These are phyloP conservation scores for Phialophora tarda DNA, from an alignment of 2,329 filamentous ascomycete species.

Conservation along the genomic window DNA sequence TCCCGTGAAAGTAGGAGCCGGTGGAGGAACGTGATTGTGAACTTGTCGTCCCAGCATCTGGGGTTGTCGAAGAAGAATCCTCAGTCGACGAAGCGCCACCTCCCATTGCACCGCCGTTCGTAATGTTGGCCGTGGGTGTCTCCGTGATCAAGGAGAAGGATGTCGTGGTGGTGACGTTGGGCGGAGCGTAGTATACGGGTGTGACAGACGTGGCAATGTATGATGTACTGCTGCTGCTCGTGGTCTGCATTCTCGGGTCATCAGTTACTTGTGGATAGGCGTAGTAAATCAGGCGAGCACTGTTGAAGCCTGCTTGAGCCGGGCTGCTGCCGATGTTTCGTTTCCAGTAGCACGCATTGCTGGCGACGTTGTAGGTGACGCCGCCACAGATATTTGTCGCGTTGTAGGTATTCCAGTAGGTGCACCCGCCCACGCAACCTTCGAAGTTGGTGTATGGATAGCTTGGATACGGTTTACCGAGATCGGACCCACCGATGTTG, in stretches of 20 bases:
- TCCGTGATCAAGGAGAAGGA: conserved; percentile 25
- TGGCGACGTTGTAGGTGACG: conserved; percentile 31
- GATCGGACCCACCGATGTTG: conserved; percentile 31
- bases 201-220: conserved; percentile 32
- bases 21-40: neutral
- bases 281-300: conserved; percentile 35
- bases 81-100: conserved; percentile 10
- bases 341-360: conserved; percentile 36
- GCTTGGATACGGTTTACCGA: conserved; percentile 27
- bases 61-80: conserved; percentile 6
- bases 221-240: conserved; percentile 20
- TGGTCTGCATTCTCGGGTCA: conserved; percentile 26
- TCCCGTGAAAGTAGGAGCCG: neutral
- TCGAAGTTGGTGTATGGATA: conserved; percentile 33
- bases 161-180: conserved; percentile 14
- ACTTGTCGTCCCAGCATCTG: neutral
- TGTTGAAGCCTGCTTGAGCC: conserved; percentile 22
- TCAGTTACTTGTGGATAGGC: conserved; percentile 37
- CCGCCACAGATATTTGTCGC: conserved; percentile 32
- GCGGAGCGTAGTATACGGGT: conserved; percentile 29
- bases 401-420: conserved; percentile 35
- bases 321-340: conserved; percentile 23
- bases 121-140: conserved; percentile 24
- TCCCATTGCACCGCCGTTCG: conserved; percentile 25
- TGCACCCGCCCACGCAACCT: conserved; percentile 35